Evolutionary conservation across 2,329 filamentous ascomycete species (phyloP), one percentile per base, ranked within the genome.

Genomic region (Fusarium armeniacum): DNA sequence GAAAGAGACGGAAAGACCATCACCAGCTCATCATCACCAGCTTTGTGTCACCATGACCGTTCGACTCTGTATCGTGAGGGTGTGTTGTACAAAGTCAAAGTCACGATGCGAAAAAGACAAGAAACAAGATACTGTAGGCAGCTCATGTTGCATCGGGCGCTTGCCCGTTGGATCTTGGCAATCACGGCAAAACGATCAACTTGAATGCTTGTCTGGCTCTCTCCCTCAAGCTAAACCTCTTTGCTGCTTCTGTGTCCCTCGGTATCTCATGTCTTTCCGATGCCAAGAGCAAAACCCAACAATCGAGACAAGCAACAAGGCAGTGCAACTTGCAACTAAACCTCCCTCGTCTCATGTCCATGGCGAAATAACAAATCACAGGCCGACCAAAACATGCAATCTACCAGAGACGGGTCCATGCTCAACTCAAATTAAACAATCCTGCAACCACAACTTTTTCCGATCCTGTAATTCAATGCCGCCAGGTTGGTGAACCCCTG

Each of bases 341-440:
- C 18, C 28, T 32, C 44, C 44, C 12, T 32, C 28, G 44, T 46
- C 38, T 44, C 16, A 44, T 16, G 40, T 26, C 41, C 9, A 44
- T 44, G 41, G 49, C 24, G 35, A 52, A 41, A 52, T 52, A 52
- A 52, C 49, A 52, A 52, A 52, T 52, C 49, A 41, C 35, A 41
- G 30, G 24, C 49, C 49, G 49, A 41, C 35, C 7, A 41, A 20
- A 30, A 40, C 49, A 52, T 52, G 26, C 49, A 52, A 20, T 30
- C 22, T 44, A 44, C 41, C 41, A 44, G 41, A 18, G 22, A 44
- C n/a, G n/a, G 49, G 49, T 52, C 49, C 24, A 30, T 22, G 36
- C 36, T 40, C 36, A 30, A 36, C 49, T 30, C 49, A 52, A 52
- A 52, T 52, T 52, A 52, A 52, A 52, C 7, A 22, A 26, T 40